Evolutionary conservation across 1,284 basidiomycete species (phyloP).

Genomic region (Sphaerobolus stellatus): DNA sequence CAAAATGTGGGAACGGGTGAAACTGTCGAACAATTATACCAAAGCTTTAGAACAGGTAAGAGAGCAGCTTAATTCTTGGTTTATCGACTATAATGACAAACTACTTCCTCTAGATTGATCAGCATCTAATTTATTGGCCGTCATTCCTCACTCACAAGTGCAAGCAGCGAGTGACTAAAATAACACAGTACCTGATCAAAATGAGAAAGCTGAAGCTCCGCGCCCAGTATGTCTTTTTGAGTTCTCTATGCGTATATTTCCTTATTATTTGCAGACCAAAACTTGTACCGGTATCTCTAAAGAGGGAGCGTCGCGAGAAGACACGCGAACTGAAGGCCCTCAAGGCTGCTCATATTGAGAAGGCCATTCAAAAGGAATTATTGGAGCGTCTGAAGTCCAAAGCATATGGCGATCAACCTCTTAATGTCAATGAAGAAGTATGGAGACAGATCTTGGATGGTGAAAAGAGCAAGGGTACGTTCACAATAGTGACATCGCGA

Average conservation of each 20-base stretch:
- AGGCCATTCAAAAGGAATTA: slow-evolving; percentile 94
- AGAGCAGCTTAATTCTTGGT: slow-evolving; percentile 7
- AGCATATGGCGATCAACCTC: slow-evolving; percentile 95
- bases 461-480: slow-evolving; percentile 53
- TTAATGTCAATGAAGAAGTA: slow-evolving; percentile 98
- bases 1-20: slow-evolving; percentile 96
- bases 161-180: slow-evolving; percentile 98
- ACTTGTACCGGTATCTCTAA: slow-evolving; percentile 95
- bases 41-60: slow-evolving; percentile 90
- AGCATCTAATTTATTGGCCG: slow-evolving; percentile 95
- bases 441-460: slow-evolving; percentile 90
- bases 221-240: slow-evolving; percentile 68
- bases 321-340: slow-evolving; percentile 95
- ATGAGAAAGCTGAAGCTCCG: slow-evolving; percentile 89
- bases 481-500: slow-evolving; percentile 34
- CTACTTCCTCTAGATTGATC: slow-evolving; percentile 73
- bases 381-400: slow-evolving; percentile 94
- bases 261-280: slow-evolving; percentile 65
- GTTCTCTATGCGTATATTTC: slow-evolving; percentile 5
- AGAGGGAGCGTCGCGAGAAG: slow-evolving; percentile 92
- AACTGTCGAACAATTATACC: slow-evolving; percentile 90
- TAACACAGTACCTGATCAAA: slow-evolving; percentile 99
- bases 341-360: slow-evolving; percentile 90
- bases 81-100: neutral
- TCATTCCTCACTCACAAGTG: slow-evolving; percentile 98